phyloP scores from a whole-genome alignment of 176 grass and related monocot species.

The Musa troglodytarum region DNA sequence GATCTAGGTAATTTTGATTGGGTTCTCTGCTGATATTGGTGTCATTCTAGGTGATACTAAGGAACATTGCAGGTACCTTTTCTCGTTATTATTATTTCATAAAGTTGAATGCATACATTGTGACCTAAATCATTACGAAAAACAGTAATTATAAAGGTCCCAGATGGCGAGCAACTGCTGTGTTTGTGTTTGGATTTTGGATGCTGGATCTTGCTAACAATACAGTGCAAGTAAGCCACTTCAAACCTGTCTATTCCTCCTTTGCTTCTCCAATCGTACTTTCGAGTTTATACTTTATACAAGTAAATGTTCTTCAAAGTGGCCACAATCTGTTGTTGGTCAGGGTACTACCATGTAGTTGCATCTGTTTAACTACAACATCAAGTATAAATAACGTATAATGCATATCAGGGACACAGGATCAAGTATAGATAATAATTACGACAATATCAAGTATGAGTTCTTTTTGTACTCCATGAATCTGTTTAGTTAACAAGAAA shows the following conservation, averaged over 20 bases:
- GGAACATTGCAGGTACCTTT: conserved; percentile 70
- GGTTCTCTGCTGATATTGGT: conserved; percentile 98
- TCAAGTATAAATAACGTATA: too few species aligned
- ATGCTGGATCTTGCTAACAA: conserved; percentile 99
- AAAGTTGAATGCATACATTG: background rate
- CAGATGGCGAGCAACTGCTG: conserved; percentile 64
- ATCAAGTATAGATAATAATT: too few species aligned
- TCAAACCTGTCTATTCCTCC: conserved; percentile 13
- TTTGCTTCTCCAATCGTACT: background rate
- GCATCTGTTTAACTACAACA: background rate
- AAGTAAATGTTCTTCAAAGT: background rate
- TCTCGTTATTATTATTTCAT: background rate
- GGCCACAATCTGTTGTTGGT: background rate
- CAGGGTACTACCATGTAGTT: background rate
- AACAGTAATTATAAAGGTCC: conserved; percentile 75
- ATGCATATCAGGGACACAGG: too few species aligned
- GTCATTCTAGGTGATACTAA: conserved; percentile 85
- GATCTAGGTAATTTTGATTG: conserved; percentile 87
- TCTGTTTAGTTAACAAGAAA: background rate
- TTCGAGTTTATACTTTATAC: background rate
- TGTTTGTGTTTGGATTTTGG: conserved; percentile 96
- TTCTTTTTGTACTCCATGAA: background rate
- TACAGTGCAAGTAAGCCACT: conserved; percentile 79
- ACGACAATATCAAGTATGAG: too few species aligned
- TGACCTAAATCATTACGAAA: conserved; percentile 15